These are phyloP conservation scores for Pyrus hybrid DNA, from an alignment of 331 rosid species.

Conservation along the genomic window DNA sequence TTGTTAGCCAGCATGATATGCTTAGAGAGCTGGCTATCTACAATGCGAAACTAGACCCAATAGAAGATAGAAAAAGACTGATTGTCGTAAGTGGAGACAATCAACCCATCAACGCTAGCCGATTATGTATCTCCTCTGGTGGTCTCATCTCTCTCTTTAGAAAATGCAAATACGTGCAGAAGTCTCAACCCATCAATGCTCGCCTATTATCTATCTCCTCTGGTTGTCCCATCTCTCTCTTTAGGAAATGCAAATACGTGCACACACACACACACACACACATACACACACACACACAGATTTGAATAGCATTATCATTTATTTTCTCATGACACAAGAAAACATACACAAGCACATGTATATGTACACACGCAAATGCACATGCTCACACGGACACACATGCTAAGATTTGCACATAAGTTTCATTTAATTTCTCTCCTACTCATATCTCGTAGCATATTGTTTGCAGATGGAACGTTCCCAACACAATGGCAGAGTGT, in stretches of 20 bases:
- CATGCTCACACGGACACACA: too few relatives aligned
- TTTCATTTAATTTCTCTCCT: not conserved
- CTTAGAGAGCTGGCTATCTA: slow-evolving; percentile 56
- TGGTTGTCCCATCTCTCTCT: slow-evolving; percentile 24
- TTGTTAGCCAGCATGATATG: slow-evolving; percentile 34
- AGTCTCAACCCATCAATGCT: not conserved
- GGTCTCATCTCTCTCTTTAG: too few relatives aligned
- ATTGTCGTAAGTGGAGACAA: slow-evolving; percentile 21
- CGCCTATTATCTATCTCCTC: slow-evolving; percentile 36
- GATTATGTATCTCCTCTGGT: too few relatives aligned
- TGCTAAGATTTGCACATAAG: not conserved
- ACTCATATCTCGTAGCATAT: not conserved
- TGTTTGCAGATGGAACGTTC: slow-evolving; percentile 40
- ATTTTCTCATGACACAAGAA: too few relatives aligned
- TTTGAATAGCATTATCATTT: too few relatives aligned
- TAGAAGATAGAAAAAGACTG: slow-evolving; percentile 27
- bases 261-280: not conserved
- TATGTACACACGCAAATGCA: not conserved
- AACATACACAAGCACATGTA: too few relatives aligned
- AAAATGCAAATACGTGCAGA: not conserved
- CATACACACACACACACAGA: too few relatives aligned
- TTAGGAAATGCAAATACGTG: not conserved
- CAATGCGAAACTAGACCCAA: slow-evolving; percentile 23
- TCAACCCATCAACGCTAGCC: slow-evolving; percentile 10
- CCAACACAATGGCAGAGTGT: slow-evolving; percentile 38